Percentiles rank a stretch among this genome's conserved stretches.
phyloP scores from a whole-genome alignment of 192 early-diverging fungal genomes.

The Borealophlyctis nickersoniae region DNA sequence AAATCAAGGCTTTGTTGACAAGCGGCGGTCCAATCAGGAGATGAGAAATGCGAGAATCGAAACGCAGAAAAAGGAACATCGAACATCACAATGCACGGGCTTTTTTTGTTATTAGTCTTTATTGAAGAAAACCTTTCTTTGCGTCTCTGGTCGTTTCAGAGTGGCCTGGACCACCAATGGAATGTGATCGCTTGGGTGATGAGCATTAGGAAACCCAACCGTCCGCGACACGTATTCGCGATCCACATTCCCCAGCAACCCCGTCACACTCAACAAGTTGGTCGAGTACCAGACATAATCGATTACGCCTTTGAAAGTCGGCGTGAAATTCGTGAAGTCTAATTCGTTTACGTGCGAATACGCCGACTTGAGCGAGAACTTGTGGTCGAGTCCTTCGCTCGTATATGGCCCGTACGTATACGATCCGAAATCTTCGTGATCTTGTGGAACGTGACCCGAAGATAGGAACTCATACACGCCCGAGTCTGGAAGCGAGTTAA shows the following conservation, averaged over 20 bases:
- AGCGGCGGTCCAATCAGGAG: too few species aligned
- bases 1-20: too few species aligned
- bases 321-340: constrained; percentile 90
- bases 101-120: constrained; percentile 1
- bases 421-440: constrained; percentile 79
- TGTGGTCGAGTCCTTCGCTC: constrained; percentile 75
- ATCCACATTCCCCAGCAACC: constrained; percentile 79
- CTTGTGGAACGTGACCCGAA: constrained; percentile 68
- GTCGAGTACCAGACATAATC: constrained; percentile 94
- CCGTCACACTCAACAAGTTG: constrained; percentile 70
- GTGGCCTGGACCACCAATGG: constrained; percentile 34
- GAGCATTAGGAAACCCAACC: constrained; percentile 92
- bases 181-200: constrained; percentile 61
- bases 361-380: constrained; percentile 75
- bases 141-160: neutral
- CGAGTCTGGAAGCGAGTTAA: constrained; percentile 85
- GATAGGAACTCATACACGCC: constrained; percentile 92
- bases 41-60: too few species aligned
- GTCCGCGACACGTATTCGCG: constrained; percentile 68
- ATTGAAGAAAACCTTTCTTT: neutral
- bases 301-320: constrained; percentile 80
- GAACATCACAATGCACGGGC: too few species aligned
- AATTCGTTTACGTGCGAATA: constrained; percentile 72
- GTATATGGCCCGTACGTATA: constrained; percentile 85
- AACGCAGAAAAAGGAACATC: too few species aligned